A percentile compares a stretch with the other conserved stretches of the same genome.
Conservation (phyloP, 2,329 filamentous ascomycete genomes). For the Akanthomyces uredinophilus region DNA sequence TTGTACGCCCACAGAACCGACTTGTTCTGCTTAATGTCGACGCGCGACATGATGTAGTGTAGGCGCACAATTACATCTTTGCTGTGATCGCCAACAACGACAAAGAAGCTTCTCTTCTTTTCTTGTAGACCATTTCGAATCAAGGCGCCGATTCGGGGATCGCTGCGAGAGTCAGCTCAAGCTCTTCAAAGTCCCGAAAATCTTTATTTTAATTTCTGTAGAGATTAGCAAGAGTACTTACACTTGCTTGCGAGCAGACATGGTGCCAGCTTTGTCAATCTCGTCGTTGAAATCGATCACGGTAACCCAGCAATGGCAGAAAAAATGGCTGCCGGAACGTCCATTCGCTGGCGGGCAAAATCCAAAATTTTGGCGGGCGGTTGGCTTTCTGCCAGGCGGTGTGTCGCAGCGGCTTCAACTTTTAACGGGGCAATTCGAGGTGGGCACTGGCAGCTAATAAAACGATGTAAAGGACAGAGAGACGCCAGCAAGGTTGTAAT, state of each 20-base stretch:
- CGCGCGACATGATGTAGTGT: slow-evolving; percentile 86
- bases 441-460: too few relatives aligned
- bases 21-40: slow-evolving; percentile 85
- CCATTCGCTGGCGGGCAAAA: slow-evolving; percentile 19
- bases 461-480: too few relatives aligned
- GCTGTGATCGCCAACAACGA: slow-evolving; percentile 86
- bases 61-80: slow-evolving; percentile 95
- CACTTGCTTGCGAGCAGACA: slow-evolving; percentile 56
- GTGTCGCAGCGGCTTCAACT: neutral
- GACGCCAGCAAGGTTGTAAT: too few relatives aligned
- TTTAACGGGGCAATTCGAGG: neutral
- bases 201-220: neutral
- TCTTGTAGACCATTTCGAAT: slow-evolving; percentile 89
- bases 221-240: slow-evolving; percentile 25
- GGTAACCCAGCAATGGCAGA: slow-evolving; percentile 2
- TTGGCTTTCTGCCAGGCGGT: slow-evolving; percentile 19
- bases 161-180: slow-evolving; percentile 43
- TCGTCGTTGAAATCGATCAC: slow-evolving; percentile 17
- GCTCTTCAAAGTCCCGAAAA: neutral
- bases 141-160: slow-evolving; percentile 84
- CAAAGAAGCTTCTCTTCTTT: slow-evolving; percentile 97
- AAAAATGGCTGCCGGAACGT: neutral
- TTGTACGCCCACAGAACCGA: slow-evolving; percentile 98
- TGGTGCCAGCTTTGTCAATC: slow-evolving; percentile 28
- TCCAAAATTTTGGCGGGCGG: slow-evolving; percentile 39